Percentiles rank a stretch among this genome's conserved stretches.
Evolutionary conservation across 192 early-diverging fungal species (phyloP).

Genomic region (Dissophora globulifera): DNA sequence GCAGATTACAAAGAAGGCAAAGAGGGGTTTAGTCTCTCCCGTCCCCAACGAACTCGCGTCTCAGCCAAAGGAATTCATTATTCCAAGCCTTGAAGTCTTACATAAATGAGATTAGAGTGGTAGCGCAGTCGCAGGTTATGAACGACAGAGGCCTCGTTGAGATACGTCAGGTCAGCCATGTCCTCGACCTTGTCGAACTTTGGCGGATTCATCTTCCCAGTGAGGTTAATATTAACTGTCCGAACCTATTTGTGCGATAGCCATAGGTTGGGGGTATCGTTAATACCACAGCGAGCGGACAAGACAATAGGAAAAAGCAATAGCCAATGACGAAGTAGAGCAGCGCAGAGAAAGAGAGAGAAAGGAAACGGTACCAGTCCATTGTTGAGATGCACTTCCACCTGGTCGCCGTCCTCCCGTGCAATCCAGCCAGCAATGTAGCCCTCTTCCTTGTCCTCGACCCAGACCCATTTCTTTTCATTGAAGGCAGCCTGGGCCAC

Average conservation of each 20-base stretch:
- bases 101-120: conserved; percentile 91
- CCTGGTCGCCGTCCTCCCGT: conserved; percentile 74
- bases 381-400: conserved; percentile 81
- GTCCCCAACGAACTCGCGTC: no score
- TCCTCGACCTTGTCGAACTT: conserved; percentile 99
- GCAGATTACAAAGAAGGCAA: neutral
- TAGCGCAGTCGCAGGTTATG: conserved; percentile 96
- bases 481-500: conserved; percentile 84
- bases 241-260: no score
- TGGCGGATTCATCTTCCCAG: conserved; percentile 98
- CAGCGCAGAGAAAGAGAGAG: neutral
- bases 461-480: conserved; percentile 98
- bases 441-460: conserved; percentile 90
- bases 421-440: conserved; percentile 88
- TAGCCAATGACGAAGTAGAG: no score
- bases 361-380: conserved; percentile 69
- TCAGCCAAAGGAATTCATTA: no score
- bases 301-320: no score
- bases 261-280: no score
- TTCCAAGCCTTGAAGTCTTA: no score
- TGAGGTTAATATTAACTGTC: conserved; percentile 80
- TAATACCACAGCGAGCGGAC: no score
- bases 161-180: conserved; percentile 96
- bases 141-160: conserved; percentile 98
- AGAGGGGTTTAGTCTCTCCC: no score